These are phyloP conservation scores for Diaporthe eres DNA, from an alignment of 2,329 filamentous ascomycete genomes.

Conservation along the genomic window DNA sequence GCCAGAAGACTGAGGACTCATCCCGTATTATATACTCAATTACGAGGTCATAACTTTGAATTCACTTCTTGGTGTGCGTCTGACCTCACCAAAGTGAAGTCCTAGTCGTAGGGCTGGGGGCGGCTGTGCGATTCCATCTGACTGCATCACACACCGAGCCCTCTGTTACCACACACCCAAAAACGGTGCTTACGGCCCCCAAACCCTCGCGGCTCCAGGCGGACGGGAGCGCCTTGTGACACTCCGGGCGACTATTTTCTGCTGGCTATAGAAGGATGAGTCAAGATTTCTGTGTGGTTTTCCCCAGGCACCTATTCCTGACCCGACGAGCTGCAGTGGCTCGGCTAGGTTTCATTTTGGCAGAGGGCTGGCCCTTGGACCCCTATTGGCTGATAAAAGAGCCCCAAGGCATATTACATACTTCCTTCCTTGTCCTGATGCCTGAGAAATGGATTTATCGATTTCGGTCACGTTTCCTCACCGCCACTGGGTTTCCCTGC, in stretches of 20 bases:
- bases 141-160: slow-evolving; percentile 21
- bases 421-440: background rate
- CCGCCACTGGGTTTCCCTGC: background rate
- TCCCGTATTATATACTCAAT: slow-evolving; percentile 4
- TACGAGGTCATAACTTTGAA: background rate
- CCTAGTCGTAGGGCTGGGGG: background rate
- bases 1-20: background rate
- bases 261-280: slow-evolving; percentile 14
- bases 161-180: background rate
- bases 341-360: slow-evolving; percentile 5
- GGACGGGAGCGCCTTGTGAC: slow-evolving; percentile 15
- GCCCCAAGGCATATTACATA: slow-evolving; percentile 22
- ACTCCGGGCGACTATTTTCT: slow-evolving; percentile 6
- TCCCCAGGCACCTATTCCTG: slow-evolving; percentile 28
- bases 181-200: slow-evolving; percentile 31
- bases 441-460: background rate
- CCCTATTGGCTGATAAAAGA: slow-evolving; percentile 2
- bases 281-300: slow-evolving; percentile 14
- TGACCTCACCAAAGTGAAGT: background rate
- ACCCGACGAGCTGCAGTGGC: background rate
- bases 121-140: slow-evolving; percentile 34
- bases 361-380: background rate
- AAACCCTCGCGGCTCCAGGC: slow-evolving; percentile 4
- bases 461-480: background rate
- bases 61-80: background rate